Conservation (phyloP, 371 early-diverging fungal species). For the Apophysomyces ossiformis region DNA sequence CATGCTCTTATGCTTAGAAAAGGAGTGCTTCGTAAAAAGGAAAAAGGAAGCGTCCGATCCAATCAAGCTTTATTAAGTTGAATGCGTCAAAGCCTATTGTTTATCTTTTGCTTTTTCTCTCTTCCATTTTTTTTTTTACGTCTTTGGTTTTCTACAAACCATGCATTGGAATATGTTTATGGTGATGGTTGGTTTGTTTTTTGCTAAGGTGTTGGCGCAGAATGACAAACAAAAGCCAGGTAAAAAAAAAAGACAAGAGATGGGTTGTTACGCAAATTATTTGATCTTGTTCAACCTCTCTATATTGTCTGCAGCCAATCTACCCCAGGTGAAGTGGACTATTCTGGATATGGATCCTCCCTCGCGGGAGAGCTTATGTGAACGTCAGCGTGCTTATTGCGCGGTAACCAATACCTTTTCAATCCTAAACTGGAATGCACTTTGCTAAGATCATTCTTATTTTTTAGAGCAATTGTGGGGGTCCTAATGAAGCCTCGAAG, state of each 20-base stretch:
- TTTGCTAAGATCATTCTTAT: too few species aligned
- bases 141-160: background rate
- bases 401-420: slow-evolving; percentile 18
- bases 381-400: slow-evolving; percentile 38
- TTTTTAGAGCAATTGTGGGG: slow-evolving; percentile 39
- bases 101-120: background rate
- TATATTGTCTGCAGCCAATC: slow-evolving; percentile 1
- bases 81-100: slow-evolving; percentile 5
- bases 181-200: background rate
- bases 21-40: background rate
- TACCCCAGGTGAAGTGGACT: slow-evolving; percentile 32
- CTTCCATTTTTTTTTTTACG: background rate
- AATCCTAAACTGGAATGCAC: too few species aligned
- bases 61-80: background rate
- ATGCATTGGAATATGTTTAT: background rate
- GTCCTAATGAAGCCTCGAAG: slow-evolving; percentile 32
- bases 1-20: background rate
- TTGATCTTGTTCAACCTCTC: background rate
- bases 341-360: slow-evolving; percentile 31
- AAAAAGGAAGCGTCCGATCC: background rate
- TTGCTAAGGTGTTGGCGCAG: background rate
- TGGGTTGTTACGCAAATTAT: background rate
- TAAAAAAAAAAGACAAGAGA: background rate
- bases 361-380: slow-evolving; percentile 32
- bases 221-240: background rate